Evolutionary conservation across 768 basidiomycete species (phyloP), one percentile per base, ranked within the genome.

Genomic region (Termitomyces sp.): DNA sequence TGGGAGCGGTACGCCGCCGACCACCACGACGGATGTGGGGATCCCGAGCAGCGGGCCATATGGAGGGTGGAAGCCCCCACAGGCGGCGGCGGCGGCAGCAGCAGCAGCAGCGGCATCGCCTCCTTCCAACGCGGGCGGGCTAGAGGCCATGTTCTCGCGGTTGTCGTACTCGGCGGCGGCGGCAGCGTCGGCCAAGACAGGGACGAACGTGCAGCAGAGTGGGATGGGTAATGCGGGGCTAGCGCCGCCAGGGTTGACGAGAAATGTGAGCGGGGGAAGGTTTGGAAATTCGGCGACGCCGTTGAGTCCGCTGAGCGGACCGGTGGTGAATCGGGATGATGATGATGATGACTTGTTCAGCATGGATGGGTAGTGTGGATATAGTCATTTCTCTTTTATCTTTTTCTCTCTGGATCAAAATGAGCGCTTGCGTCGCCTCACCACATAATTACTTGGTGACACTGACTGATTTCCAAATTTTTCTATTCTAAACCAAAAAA

Each of bases 271-370:
- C 46, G 71, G 70, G 29, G 67, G 75, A 9, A 67, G 71, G 56
- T 81, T 76, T 43, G 49, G 58, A 58, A 68, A 45, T 12, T 27
- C 42, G 58, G 67, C 43, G 56, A 72, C 73, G 27, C 73, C 79
- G 42, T 67, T 80, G 63, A 87, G 86, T 66, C 86, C 86, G 52
- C 71, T 88, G 56, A 82, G 84, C 63, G 74, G 82, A 54, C 84
- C 86, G 4, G 81, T 83, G 42, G 71, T 79, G 32, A 82, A 78
- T n/a, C 75, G 75, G n/a, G n/a, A n/a, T 34, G 82, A 77, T 56
- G 78, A 87, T 59, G 86, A 87, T 66, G 88, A 79, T 52, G 80
- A 80, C 51, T 69, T 90, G 66, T 91, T 91, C 68, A 77, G 76
- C 64, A 85, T 90, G 84, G 88, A 90, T 60, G 75, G 75, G 53